Evolutionary conservation across 1,139 yeast species (phyloP), one percentile per base, ranked within the genome.

Genomic region (Suhomyces kunorum): DNA sequence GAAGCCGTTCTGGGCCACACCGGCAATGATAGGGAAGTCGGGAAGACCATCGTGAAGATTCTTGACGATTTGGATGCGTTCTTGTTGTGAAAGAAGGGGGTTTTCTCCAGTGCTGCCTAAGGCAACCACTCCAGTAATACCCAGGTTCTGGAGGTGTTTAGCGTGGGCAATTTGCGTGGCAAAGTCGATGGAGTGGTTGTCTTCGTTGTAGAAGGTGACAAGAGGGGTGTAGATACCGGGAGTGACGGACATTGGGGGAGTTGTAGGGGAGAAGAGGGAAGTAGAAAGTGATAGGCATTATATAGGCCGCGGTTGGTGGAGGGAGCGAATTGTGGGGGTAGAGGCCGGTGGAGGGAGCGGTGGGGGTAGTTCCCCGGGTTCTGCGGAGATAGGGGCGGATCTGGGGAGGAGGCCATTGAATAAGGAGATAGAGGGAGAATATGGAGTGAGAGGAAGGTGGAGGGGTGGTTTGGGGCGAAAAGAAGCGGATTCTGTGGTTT

Each of bases 91-190:
- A 50, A 75, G 58, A 51, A 71, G 76, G 34, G 69, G 63, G 45
- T 71, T 65, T 53, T 76, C 80, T 27, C 80, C 81, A 26, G 68
- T 66, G 4, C 71, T 63, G 2, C 74, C 74, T 31, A 63, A 53
- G 15, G 66, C 54, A 5, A 68, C 61, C 17, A 66, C 44, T 3
- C 74, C 74, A 8, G 49, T 46, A 32, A 68, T 59, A 4, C 73
- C 71, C 36, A 54, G 56, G 0, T 52, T 44, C 17, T 59, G 43
- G 27, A 68, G 51, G 44, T 56, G 57, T 39, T 63, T 54, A 19
- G 72, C 69, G 42, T 68, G 74, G n/a, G 47, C 51, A 8, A 56
- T 51, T 47, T 67, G 71, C 16, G 71, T 54, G 2, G 54, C 61
- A 26, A 53, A 48, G 47, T 68, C 74, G 28, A 68, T 49, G 6